Conservation (phyloP, 495 filamentous ascomycete genomes). For the Tuber aestivum region DNA sequence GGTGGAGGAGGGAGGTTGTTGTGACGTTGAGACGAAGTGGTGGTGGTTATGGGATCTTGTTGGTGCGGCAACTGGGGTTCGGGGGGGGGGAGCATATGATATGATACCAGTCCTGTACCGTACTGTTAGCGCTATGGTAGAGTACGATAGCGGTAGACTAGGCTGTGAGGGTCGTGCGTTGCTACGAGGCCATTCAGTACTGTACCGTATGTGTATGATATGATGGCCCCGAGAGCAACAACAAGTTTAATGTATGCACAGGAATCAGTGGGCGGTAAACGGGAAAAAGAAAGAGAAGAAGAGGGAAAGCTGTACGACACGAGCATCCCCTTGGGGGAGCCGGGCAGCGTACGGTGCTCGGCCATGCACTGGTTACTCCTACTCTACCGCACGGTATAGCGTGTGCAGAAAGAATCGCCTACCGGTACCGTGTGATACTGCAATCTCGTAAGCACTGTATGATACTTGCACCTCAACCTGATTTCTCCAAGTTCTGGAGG, state of each 20-base stretch:
- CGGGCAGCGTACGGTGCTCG: no score
- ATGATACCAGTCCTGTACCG: no score
- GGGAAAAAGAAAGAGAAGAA: no score
- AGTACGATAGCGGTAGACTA: background rate
- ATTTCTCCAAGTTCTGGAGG: background rate
- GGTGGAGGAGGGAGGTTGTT: background rate
- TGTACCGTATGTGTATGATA: no score
- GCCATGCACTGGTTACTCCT: no score
- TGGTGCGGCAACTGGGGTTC: constrained; percentile 1
- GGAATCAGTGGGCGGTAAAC: background rate
- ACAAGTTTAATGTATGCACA: background rate
- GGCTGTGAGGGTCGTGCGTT: background rate
- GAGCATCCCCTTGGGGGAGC: background rate
- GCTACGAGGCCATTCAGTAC: background rate
- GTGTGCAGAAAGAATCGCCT: background rate
- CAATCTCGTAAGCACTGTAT: background rate
- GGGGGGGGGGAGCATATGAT: background rate
- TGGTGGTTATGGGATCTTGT: background rate
- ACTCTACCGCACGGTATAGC: no score
- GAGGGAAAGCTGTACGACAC: background rate
- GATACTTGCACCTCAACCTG: background rate
- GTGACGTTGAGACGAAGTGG: background rate
- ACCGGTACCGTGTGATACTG: background rate
- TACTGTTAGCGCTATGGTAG: no score
- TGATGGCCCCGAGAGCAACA: background rate